Percentiles rank a stretch among this genome's conserved stretches.
phyloP scores from a whole-genome alignment of 495 filamentous ascomycete genomes.

The Hypoxylon intermedium region DNA sequence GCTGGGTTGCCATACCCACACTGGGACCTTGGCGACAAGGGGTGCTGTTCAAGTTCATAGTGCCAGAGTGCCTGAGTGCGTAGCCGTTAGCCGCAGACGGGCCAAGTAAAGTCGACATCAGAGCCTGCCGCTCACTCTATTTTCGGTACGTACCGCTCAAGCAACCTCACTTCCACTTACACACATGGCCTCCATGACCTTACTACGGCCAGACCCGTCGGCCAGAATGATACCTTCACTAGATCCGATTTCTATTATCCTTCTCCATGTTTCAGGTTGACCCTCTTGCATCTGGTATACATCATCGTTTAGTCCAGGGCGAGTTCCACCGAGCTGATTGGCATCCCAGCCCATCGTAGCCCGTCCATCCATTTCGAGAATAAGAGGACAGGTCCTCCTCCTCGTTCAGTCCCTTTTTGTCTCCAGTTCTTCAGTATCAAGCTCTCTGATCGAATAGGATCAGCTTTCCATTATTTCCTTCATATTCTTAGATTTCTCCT shows the following conservation, averaged over 20 bases:
- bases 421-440: constrained; percentile 45
- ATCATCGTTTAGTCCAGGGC: constrained; percentile 39
- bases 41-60: too few species aligned
- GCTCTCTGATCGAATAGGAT: constrained; percentile 41
- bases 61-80: background rate
- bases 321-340: constrained; percentile 39
- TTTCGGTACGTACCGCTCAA: constrained; percentile 37
- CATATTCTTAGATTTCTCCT: constrained; percentile 39
- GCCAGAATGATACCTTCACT: constrained; percentile 23
- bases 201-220: constrained; percentile 20
- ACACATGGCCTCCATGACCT: constrained; percentile 2
- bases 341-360: constrained; percentile 38
- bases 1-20: constrained; percentile 17
- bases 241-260: constrained; percentile 26
- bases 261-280: constrained; percentile 46
- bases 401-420: constrained; percentile 24
- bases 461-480: constrained; percentile 35
- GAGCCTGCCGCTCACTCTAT: constrained; percentile 7
- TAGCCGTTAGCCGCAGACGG: constrained; percentile 1
- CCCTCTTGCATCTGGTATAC: constrained; percentile 37
- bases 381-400: constrained; percentile 45
- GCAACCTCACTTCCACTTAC: constrained; percentile 18
- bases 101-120: background rate
- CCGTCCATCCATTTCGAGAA: constrained; percentile 40
- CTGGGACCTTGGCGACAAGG: background rate